A percentile compares a stretch with the other conserved stretches of the same genome.
Conservation (phyloP, 2,329 filamentous ascomycete species). For the Colletotrichum phormii region DNA sequence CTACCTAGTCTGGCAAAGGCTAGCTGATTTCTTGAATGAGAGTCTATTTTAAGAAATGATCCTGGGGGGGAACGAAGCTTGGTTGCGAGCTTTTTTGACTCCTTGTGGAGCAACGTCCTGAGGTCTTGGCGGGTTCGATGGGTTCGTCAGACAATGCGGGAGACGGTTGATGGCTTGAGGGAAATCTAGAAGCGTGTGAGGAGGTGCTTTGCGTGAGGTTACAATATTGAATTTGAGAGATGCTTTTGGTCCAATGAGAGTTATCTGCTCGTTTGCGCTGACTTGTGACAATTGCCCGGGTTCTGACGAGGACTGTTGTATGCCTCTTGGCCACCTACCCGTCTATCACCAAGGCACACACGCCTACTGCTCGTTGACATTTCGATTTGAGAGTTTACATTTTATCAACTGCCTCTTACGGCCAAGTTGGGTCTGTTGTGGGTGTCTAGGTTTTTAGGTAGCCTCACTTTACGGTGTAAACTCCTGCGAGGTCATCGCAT, state of each 20-base stretch:
- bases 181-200: not conserved
- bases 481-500: too few relatives aligned
- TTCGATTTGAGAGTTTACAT: too few relatives aligned
- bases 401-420: too few relatives aligned
- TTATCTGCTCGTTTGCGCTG: not conserved
- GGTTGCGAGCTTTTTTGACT: not conserved
- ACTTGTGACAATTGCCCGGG: not conserved
- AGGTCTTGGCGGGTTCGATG: not conserved
- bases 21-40: not conserved
- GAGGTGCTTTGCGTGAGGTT: not conserved
- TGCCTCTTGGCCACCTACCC: too few relatives aligned
- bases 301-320: too few relatives aligned
- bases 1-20: not conserved
- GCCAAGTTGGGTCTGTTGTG: too few relatives aligned
- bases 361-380: too few relatives aligned
- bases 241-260: not conserved
- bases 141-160: not conserved
- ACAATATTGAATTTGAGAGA: not conserved
- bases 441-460: too few relatives aligned
- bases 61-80: not conserved
- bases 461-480: too few relatives aligned
- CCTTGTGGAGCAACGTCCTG: not conserved
- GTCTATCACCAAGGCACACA: too few relatives aligned
- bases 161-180: not conserved
- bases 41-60: not conserved